Evolutionary conservation across 2,329 filamentous ascomycete species (phyloP).

Genomic region (Dactylonectria estremocensis): DNA sequence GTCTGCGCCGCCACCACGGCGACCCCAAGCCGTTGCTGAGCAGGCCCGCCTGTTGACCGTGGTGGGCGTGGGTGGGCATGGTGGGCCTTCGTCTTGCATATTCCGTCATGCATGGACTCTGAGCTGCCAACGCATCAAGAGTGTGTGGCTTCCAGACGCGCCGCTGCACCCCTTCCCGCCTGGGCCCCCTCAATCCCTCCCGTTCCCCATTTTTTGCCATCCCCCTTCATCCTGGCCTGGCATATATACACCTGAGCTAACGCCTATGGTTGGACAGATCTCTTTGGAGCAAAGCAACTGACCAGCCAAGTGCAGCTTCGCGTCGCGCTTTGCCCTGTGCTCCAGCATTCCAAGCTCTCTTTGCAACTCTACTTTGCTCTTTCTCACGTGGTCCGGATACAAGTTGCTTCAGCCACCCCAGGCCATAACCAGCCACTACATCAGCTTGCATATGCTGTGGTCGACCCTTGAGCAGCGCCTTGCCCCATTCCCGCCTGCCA

Average conservation of each 20-base stretch:
- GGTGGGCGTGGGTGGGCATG: constrained; percentile 35
- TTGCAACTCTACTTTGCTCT: constrained; percentile 31
- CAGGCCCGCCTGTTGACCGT: constrained; percentile 39
- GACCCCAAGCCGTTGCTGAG: constrained; percentile 28
- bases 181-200: constrained; percentile 39
- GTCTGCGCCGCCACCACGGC: constrained; percentile 32
- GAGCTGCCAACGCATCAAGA: constrained; percentile 57
- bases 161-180: constrained; percentile 46
- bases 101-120: constrained; percentile 70
- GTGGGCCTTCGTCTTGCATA: constrained; percentile 61
- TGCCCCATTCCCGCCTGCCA: constrained; percentile 69
- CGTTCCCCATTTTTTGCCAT: constrained; percentile 43
- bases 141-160: constrained; percentile 51
- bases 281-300: constrained; percentile 45
- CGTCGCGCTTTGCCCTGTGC: constrained; percentile 38
- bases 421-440: constrained; percentile 59
- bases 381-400: constrained; percentile 62
- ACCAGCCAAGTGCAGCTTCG: constrained; percentile 44
- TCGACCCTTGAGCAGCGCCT: constrained; percentile 67
- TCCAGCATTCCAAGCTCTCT: constrained; percentile 24
- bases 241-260: constrained; percentile 55
- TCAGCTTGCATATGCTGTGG: constrained; percentile 74
- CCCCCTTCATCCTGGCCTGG: constrained; percentile 44
- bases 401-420: constrained; percentile 51
- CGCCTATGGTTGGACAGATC: constrained; percentile 56